A percentile compares a stretch with the other conserved stretches of the same genome.
Evolutionary conservation across 2,329 filamentous ascomycete species (phyloP).

Genomic region (Fusarium sp.): DNA sequence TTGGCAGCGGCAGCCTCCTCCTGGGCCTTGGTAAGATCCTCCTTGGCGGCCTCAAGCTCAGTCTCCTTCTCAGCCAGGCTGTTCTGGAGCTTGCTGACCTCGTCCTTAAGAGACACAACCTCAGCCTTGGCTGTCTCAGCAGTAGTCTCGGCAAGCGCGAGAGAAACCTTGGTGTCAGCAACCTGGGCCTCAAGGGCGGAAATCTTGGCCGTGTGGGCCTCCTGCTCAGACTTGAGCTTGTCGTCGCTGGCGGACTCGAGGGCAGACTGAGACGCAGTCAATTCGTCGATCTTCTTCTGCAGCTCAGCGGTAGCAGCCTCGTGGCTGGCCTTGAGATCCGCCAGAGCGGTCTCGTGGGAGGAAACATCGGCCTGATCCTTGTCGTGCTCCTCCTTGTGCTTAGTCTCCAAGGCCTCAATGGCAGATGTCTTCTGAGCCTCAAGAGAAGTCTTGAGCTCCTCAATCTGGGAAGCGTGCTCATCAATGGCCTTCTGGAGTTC

Average conservation of each 20-base stretch:
- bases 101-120: constrained; percentile 55
- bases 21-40: constrained; percentile 53
- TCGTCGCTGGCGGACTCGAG: constrained; percentile 58
- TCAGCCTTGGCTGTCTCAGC: constrained; percentile 55
- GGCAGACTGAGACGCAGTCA: constrained; percentile 59
- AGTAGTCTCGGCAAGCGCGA: constrained; percentile 59
- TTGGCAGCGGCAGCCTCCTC: constrained; percentile 61
- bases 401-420: constrained; percentile 62
- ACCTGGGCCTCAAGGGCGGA: constrained; percentile 64
- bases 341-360: constrained; percentile 60
- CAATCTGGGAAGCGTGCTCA: constrained; percentile 62
- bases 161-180: constrained; percentile 60
- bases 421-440: constrained; percentile 60
- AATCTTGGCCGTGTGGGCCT: constrained; percentile 58
- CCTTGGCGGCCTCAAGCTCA: constrained; percentile 58
- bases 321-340: constrained; percentile 62
- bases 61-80: constrained; percentile 56
- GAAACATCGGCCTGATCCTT: constrained; percentile 57
- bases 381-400: constrained; percentile 62
- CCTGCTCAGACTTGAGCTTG: constrained; percentile 56
- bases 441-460: constrained; percentile 61
- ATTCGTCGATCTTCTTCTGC: constrained; percentile 65
- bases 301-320: constrained; percentile 60
- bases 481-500: constrained; percentile 53
- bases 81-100: constrained; percentile 52